These are phyloP conservation scores for Solanum medicagineum DNA, from an alignment of 257 asterid species.

Conservation along the genomic window DNA sequence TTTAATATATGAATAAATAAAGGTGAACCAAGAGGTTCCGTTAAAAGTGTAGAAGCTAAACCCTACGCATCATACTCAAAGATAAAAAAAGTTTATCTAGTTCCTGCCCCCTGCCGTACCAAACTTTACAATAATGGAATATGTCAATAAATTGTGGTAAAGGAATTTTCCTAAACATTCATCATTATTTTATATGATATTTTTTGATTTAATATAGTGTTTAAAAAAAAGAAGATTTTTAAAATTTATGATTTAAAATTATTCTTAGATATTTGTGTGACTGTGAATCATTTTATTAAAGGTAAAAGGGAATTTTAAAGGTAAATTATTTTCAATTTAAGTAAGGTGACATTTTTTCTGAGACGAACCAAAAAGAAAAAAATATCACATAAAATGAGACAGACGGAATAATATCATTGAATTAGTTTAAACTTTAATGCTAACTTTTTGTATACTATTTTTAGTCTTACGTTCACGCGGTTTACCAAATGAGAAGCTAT, in stretches of 20 bases:
- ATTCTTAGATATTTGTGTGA: no score
- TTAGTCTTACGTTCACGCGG: not conserved
- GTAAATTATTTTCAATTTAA: no score
- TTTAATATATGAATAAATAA: no score
- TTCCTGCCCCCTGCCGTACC: not conserved
- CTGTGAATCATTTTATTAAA: no score
- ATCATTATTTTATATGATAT: not conserved
- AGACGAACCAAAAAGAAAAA: rapidly evolving
- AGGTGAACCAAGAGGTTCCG: rapidly evolving
- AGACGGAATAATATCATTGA: not conserved
- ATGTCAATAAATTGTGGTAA: not conserved
- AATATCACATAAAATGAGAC: no score
- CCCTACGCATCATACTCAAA: not conserved
- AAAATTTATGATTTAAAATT: no score
- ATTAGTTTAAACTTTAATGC: not conserved
- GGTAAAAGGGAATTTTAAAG: no score
- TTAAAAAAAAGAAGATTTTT: no score
- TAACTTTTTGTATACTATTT: not conserved
- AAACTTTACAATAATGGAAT: not conserved
- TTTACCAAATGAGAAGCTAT: not conserved
- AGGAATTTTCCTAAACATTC: not conserved
- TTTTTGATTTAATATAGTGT: no score
- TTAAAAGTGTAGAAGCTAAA: not conserved
- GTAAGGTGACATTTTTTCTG: rapidly evolving
- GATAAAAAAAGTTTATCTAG: not conserved